These are phyloP conservation scores for Aspergillus neotritici DNA, from an alignment of 2,329 filamentous ascomycete genomes.

Conservation along the genomic window DNA sequence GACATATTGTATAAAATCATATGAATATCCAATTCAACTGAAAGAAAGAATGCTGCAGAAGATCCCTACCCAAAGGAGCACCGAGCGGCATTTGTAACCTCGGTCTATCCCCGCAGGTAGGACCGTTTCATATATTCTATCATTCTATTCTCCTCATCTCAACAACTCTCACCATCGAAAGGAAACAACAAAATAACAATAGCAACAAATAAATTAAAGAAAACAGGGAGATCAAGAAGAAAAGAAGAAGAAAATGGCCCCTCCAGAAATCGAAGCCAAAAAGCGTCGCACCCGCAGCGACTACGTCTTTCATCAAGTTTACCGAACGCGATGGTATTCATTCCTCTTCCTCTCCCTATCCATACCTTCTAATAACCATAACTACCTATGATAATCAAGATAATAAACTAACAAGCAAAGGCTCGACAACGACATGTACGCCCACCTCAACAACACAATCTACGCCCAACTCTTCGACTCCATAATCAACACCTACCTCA, in stretches of 20 bases:
- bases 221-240: background rate
- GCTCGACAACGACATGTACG: conserved; percentile 93
- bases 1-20: background rate
- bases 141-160: too few relatives aligned
- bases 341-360: conserved; percentile 7
- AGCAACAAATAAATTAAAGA: background rate
- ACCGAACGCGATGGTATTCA: conserved; percentile 73
- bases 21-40: too few relatives aligned
- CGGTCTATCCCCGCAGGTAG: too few relatives aligned
- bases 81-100: too few relatives aligned
- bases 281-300: conserved; percentile 58
- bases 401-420: conserved; percentile 38
- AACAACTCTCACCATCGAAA: too few relatives aligned
- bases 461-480: conserved; percentile 88
- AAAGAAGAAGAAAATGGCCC: conserved; percentile 15
- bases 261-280: conserved; percentile 47
- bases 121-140: too few relatives aligned
- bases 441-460: conserved; percentile 85
- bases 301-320: conserved; percentile 74
- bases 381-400: background rate
- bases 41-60: too few relatives aligned
- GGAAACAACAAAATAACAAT: background rate
- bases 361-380: background rate
- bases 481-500: conserved; percentile 82
- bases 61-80: too few relatives aligned